Evolutionary conservation across 306 rosid genomes (phyloP).

Genomic region (Casuarina equisetifolia): DNA sequence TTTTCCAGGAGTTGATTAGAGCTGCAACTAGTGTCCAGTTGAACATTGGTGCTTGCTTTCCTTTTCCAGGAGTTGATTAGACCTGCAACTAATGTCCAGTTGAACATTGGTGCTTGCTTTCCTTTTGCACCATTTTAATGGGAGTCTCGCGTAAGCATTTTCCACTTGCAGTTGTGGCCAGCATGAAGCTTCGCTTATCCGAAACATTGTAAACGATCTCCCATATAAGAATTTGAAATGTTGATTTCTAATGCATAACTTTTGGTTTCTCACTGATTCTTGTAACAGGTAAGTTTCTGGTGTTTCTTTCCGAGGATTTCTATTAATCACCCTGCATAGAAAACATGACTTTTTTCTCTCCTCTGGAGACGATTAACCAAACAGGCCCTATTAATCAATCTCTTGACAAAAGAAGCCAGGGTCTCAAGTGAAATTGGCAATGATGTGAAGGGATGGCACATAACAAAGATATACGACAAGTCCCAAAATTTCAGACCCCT

Average conservation of each 20-base stretch:
- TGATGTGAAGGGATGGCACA: too few species aligned
- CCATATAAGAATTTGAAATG: not conserved
- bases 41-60: not conserved
- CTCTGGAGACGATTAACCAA: too few species aligned
- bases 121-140: not conserved
- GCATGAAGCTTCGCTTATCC: not conserved
- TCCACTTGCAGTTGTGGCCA: slow-evolving; percentile 3
- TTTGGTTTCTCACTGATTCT: too few species aligned
- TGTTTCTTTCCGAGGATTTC: not conserved
- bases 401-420: too few species aligned
- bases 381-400: too few species aligned
- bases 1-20: slow-evolving; percentile 5
- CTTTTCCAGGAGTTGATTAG: slow-evolving; percentile 2
- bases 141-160: not conserved
- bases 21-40: not conserved
- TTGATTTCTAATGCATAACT: not conserved
- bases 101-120: not conserved
- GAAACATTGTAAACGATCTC: not conserved
- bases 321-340: too few species aligned
- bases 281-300: not conserved
- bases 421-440: too few species aligned
- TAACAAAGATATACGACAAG: too few species aligned
- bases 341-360: too few species aligned
- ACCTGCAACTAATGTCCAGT: not conserved
- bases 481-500: too few species aligned